These are phyloP conservation scores for Lagerstroemia speciosa DNA, from an alignment of 345 rosid species.

Conservation along the genomic window DNA sequence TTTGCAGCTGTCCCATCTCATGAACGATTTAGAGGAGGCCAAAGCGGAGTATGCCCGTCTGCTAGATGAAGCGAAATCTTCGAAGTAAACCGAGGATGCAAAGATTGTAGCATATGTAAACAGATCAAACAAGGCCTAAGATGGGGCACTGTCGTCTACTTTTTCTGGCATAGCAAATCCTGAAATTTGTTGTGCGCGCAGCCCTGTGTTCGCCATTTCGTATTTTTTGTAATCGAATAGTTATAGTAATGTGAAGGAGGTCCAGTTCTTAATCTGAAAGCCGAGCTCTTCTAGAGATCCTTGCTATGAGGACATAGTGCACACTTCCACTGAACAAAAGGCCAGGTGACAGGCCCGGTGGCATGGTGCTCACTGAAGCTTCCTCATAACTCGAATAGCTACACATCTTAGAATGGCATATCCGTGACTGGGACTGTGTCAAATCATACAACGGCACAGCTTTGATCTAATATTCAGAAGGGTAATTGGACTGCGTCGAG, in stretches of 20 bases:
- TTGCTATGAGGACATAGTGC: too few relatives aligned
- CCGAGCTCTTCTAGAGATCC: neutral
- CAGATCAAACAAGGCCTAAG: neutral
- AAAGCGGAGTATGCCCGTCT: slow-evolving; percentile 31
- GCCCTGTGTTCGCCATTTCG: neutral
- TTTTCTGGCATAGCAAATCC: neutral
- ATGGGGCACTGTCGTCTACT: neutral
- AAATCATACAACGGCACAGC: too few relatives aligned
- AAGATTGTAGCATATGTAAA: neutral
- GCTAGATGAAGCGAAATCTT: slow-evolving; percentile 27
- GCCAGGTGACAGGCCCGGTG: too few relatives aligned
- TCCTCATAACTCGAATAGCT: too few relatives aligned
- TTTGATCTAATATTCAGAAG: too few relatives aligned
- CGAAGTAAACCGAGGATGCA: slow-evolving; percentile 34
- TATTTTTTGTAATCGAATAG: neutral
- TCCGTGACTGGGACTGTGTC: too few relatives aligned
- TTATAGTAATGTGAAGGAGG: neutral
- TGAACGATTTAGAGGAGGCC: slow-evolving; percentile 35
- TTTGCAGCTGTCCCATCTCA: slow-evolving; percentile 42
- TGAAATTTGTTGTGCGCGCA: neutral
- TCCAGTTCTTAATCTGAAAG: neutral
- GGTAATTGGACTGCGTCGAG: too few relatives aligned
- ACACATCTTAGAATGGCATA: too few relatives aligned
- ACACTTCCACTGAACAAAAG: too few relatives aligned
- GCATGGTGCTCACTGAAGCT: too few relatives aligned